phyloP scores from a whole-genome alignment of 345 rosid species.

The Salix exigua region DNA sequence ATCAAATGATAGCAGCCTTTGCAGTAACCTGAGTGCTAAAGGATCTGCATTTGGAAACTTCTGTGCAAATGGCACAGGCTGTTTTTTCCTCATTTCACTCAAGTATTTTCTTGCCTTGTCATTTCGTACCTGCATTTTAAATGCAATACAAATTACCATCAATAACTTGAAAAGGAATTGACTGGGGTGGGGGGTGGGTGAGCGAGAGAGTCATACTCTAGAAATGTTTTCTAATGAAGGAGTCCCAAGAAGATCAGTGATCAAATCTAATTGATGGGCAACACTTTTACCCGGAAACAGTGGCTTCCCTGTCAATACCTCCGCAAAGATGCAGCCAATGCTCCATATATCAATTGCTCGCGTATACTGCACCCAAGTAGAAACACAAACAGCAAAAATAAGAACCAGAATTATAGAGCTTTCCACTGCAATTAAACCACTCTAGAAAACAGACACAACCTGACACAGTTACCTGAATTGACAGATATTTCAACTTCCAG shows the following conservation, averaged over 20 bases:
- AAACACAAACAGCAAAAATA: conserved; percentile 23
- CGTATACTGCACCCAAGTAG: conserved; percentile 65
- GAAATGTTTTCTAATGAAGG: conserved; percentile 79
- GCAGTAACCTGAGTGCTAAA: conserved; percentile 62
- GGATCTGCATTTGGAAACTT: conserved; percentile 92
- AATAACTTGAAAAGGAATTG: background rate
- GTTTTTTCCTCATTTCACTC: conserved; percentile 77
- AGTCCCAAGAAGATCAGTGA: conserved; percentile 94
- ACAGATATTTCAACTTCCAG: conserved; percentile 94
- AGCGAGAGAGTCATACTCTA: conserved; percentile 51
- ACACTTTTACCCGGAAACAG: conserved; percentile 98
- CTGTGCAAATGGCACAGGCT: conserved; percentile 57
- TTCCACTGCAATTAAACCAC: conserved; percentile 19
- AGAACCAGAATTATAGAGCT: conserved; percentile 5
- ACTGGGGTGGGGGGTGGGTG: background rate
- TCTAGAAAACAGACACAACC: conserved; percentile 42
- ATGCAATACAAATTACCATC: background rate
- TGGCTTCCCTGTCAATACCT: conserved; percentile 93
- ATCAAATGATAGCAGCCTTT: conserved; percentile 88
- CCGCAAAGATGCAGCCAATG: conserved; percentile 97
- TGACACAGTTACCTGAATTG: conserved; percentile 79
- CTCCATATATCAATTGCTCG: conserved; percentile 99
- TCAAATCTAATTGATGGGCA: conserved; percentile 91
- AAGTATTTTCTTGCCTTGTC: conserved; percentile 92
- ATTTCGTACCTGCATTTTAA: conserved; percentile 69